Evolutionary conservation across 2,329 filamentous ascomycete genomes (phyloP), one percentile per base, ranked within the genome.

Genomic region (Sporothrix luriei): DNA sequence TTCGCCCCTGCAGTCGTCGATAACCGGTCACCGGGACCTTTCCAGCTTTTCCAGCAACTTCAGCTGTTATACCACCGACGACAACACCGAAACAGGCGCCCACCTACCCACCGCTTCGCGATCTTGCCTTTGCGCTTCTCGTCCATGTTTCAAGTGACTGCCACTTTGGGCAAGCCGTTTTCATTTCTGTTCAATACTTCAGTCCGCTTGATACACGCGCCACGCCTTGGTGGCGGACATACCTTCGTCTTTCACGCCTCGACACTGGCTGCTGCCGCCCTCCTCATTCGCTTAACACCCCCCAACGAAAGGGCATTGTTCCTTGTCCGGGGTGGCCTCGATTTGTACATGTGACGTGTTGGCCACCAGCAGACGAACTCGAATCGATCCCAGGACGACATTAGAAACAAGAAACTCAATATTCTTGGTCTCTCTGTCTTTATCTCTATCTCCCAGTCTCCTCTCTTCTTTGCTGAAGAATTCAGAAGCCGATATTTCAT

Each of bases 251-350:
- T 55, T 62, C 49, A 59, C 48, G 40, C 67, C 46, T 54, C 51
- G 57, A 48, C 68, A 14, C 14, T 21, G 52, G 49, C 46, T 62
- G 67, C 55, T 68, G 67, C 33, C 57, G 55, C 38, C 48, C 67
- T 33, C 59, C 14, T 24, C 46, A 26, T 38, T 64, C 68, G 49
- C 68, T 59, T 69, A 64, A 64, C 54, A n/a, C 68, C 57, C 68
- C 68, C 48, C 68, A 48, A 26, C 26, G n/a, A 49, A 38, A 68
- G 11, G 13, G 21, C 55, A 62, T 49, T 24, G 55, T 51, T 61
- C 66, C 16, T 29, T 52, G 26, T 54, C 61, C 16, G 7, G 14
- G 26, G 43, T 29, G 40, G 33, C 13, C 5, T 43, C n/a, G 40
- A 46, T 16, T 43, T n/a, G 24, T 43, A 4, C 3, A 26, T 62